Evolutionary conservation across 2,329 filamentous ascomycete species (phyloP).

Genomic region (Daldinia eschscholtzii): DNA sequence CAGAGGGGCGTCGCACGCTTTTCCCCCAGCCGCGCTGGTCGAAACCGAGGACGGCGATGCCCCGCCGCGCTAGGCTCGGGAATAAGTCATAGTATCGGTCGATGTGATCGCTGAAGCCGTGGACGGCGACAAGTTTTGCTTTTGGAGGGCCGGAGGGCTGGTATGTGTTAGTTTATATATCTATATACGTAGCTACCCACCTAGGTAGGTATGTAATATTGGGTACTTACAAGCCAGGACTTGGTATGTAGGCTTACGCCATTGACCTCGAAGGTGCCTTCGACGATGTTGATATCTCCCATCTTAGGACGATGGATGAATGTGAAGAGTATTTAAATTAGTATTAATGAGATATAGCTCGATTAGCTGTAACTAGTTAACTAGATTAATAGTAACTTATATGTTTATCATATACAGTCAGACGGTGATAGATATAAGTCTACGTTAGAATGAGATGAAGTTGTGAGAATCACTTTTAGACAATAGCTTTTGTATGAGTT

Average conservation of each 20-base stretch:
- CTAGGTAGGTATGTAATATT: not conserved
- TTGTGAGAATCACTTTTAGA: not conserved
- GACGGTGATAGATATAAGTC: not conserved
- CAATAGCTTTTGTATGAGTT: not conserved
- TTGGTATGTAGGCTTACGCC: conserved; percentile 66
- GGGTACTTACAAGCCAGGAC: conserved; percentile 67
- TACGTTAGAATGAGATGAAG: conserved; percentile 6
- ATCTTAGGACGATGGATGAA: conserved; percentile 45
- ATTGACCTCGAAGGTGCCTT: conserved; percentile 64
- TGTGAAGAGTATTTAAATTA: not conserved
- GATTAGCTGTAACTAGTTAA: too few relatives aligned
- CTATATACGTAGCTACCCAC: not conserved
- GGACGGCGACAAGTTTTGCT: conserved; percentile 84
- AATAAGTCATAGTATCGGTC: conserved; percentile 83
- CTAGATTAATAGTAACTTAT: not conserved
- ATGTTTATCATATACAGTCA: not conserved
- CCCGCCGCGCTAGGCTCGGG: conserved; percentile 73
- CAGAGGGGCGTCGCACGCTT: conserved; percentile 70
- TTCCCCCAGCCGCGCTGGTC: conserved; percentile 93
- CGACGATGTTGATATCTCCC: conserved; percentile 56
- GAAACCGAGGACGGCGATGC: conserved; percentile 81
- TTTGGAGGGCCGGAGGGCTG: conserved; percentile 68
- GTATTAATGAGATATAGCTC: not conserved
- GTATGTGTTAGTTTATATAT: conserved; percentile 1
- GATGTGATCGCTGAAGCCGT: conserved; percentile 91